phyloP scores from a whole-genome alignment of 2,329 filamentous ascomycete species.

The Furcasterigmium sp. region DNA sequence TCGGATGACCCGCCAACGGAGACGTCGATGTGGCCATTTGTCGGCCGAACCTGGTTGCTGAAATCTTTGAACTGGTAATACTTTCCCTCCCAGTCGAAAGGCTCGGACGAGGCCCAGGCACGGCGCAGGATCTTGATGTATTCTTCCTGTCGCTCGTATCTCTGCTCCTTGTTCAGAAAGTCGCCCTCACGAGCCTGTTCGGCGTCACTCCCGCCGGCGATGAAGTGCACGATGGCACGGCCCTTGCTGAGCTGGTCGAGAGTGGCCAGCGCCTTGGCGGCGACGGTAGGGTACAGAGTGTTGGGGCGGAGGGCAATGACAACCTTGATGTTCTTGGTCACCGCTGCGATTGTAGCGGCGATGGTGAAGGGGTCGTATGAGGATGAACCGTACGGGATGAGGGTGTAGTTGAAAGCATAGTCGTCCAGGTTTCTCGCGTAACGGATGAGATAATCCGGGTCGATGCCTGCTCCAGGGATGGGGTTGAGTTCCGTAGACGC shows the following conservation, averaged over 20 bases:
- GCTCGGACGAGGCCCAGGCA: slow-evolving; percentile 50
- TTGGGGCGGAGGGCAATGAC: slow-evolving; percentile 59
- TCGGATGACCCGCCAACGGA: slow-evolving; percentile 55
- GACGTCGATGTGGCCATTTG: slow-evolving; percentile 48
- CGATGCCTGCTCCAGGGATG: slow-evolving; percentile 44
- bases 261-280: slow-evolving; percentile 56
- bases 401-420: slow-evolving; percentile 56
- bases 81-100: slow-evolving; percentile 57
- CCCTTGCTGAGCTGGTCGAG: slow-evolving; percentile 54
- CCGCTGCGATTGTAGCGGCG: slow-evolving; percentile 50
- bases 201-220: slow-evolving; percentile 54
- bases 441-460: slow-evolving; percentile 49
- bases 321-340: slow-evolving; percentile 54
- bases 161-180: slow-evolving; percentile 50
- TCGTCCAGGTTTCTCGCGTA: slow-evolving; percentile 55
- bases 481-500: slow-evolving; percentile 50
- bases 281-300: slow-evolving; percentile 56
- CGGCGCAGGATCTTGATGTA: slow-evolving; percentile 57
- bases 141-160: slow-evolving; percentile 54
- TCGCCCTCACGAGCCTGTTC: slow-evolving; percentile 58
- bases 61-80: slow-evolving; percentile 57
- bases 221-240: slow-evolving; percentile 57
- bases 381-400: slow-evolving; percentile 53
- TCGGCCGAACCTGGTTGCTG: slow-evolving; percentile 46
- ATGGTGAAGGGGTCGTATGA: slow-evolving; percentile 53